Conservation (phyloP, 2,329 filamentous ascomycete genomes). For the Chaetomiaceae sp. region DNA sequence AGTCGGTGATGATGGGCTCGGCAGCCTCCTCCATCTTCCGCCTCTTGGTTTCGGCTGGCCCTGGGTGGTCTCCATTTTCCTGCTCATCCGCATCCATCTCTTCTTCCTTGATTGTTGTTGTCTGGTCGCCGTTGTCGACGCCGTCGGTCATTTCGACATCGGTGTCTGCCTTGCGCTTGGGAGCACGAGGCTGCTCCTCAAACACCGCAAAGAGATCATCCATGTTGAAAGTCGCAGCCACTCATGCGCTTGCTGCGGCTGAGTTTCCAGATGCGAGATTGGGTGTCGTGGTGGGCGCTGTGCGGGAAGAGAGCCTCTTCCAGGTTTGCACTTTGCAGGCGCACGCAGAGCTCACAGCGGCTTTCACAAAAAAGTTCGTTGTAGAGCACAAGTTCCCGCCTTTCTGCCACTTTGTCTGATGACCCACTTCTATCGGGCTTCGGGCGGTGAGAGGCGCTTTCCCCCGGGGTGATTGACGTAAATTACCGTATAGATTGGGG, state of each 20-base stretch:
- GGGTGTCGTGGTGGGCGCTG: too few relatives aligned
- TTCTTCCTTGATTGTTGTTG: constrained; percentile 37
- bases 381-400: too few relatives aligned
- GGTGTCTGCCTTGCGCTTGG: constrained; percentile 34
- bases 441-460: too few relatives aligned
- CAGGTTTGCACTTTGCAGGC: too few relatives aligned
- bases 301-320: too few relatives aligned
- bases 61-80: constrained; percentile 26
- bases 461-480: too few relatives aligned
- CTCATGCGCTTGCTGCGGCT: constrained; percentile 1
- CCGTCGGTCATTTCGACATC: constrained; percentile 44
- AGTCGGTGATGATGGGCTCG: constrained; percentile 82
- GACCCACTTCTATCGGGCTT: too few relatives aligned
- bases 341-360: too few relatives aligned
- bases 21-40: constrained; percentile 59
- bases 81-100: constrained; percentile 26
- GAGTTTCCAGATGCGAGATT: background rate
- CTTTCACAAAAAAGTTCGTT: too few relatives aligned
- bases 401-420: too few relatives aligned
- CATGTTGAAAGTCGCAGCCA: constrained; percentile 42
- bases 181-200: constrained; percentile 58
- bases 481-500: too few relatives aligned
- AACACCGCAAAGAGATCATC: constrained; percentile 83
- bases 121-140: constrained; percentile 31
- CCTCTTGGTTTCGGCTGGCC: constrained; percentile 54